phyloP scores from a whole-genome alignment of 225 moss, liverwort and hornwort species.

The Pseudoscleropodium purum region DNA sequence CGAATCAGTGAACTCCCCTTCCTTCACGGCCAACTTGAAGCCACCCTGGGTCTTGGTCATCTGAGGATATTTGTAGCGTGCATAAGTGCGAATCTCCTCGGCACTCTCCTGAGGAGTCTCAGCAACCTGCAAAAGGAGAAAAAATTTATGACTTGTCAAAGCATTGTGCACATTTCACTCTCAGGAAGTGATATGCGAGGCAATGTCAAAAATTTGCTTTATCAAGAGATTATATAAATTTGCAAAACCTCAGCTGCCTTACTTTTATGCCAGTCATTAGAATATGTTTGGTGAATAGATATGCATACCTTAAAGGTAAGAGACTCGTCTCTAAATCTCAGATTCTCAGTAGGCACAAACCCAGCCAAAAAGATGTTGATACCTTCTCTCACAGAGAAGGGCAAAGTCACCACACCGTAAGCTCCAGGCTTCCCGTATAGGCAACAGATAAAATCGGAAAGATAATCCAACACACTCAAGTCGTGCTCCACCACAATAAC shows the following conservation, averaged over 20 bases:
- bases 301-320: constrained; percentile 79
- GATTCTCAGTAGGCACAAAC: constrained; percentile 93
- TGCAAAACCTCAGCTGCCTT: neutral
- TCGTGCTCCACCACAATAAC: constrained; percentile 99
- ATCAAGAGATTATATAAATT: neutral
- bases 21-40: constrained; percentile 79
- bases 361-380: constrained; percentile 97
- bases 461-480: constrained; percentile 92
- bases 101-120: constrained; percentile 97
- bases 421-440: constrained; percentile 96
- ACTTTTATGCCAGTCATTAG: neutral
- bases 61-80: constrained; percentile 78
- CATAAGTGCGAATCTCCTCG: constrained; percentile 87
- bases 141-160: neutral
- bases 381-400: constrained; percentile 91
- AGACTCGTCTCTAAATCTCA: constrained; percentile 94
- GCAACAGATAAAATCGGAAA: constrained; percentile 97
- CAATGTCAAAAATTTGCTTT: neutral
- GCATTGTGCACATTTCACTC: neutral
- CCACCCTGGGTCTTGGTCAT: constrained; percentile 96
- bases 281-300: neutral
- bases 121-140: constrained; percentile 48
- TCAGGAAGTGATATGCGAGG: neutral
- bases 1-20: constrained; percentile 96
- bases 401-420: constrained; percentile 93